phyloP scores from a whole-genome alignment of 495 filamentous ascomycete genomes.

The Neurospora pannonica region DNA sequence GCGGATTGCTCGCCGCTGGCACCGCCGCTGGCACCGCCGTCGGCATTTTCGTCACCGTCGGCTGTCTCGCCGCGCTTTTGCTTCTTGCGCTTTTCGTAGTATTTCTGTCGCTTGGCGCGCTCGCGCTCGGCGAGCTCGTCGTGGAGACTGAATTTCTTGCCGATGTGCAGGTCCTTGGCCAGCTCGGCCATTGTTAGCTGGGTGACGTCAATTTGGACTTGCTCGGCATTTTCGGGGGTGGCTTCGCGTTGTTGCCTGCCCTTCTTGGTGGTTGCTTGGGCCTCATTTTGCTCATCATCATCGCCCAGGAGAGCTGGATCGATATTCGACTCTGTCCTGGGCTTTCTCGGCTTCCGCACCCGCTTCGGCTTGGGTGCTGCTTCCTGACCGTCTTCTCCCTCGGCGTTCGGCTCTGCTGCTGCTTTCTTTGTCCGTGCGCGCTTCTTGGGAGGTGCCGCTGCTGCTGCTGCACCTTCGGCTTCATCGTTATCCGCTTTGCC shows the following conservation, averaged over 20 bases:
- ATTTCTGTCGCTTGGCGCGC: conserved; percentile 31
- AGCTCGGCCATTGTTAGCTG: conserved; percentile 76
- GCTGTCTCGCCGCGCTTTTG: conserved; percentile 8
- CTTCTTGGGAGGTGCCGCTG: conserved; percentile 8
- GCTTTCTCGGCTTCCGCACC: background rate
- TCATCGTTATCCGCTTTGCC: background rate
- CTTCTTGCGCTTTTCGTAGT: conserved; percentile 25
- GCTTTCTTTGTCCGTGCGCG: conserved; percentile 8
- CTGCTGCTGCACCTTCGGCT: conserved; percentile 4
- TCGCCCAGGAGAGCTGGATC: background rate
- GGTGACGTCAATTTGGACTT: conserved; percentile 55
- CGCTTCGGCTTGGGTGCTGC: background rate
- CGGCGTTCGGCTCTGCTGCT: background rate
- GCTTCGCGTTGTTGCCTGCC: conserved; percentile 27
- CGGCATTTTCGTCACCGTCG: background rate
- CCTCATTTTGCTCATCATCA: conserved; percentile 13
- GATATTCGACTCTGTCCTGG: background rate
- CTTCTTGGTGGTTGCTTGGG: conserved; percentile 13
- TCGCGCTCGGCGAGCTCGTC: conserved; percentile 43
- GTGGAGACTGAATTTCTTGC: conserved; percentile 68
- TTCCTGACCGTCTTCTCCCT: background rate
- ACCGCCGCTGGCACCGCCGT: background rate
- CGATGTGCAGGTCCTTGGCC: conserved; percentile 64
- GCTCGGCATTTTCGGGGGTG: conserved; percentile 73
- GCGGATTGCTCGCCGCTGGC: conserved; percentile 3